phyloP scores from a whole-genome alignment of 2,329 filamentous ascomycete genomes.

The Botrytis byssoidea region DNA sequence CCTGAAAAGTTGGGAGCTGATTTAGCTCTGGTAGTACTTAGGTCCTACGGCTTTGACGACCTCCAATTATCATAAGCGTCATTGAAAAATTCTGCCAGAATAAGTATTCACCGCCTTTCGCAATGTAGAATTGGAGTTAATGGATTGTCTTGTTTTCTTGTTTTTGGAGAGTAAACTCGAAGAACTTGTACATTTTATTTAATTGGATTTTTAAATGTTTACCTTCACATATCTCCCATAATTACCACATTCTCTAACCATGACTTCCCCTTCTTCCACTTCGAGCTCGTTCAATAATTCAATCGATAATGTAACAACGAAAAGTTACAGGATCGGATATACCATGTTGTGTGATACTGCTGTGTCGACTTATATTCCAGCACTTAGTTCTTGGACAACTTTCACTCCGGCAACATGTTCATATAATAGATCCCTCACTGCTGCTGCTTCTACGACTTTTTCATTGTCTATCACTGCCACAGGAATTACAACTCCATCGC shows the following conservation, averaged over 20 bases:
- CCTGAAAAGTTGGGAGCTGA: not conserved
- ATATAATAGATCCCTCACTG: not conserved
- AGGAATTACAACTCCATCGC: not conserved
- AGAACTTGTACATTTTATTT: not conserved
- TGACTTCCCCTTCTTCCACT: not conserved
- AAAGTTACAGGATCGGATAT: conserved; percentile 2
- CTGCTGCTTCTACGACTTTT: not conserved
- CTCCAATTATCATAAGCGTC: not conserved
- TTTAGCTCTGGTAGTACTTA: not conserved
- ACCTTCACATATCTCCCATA: not conserved
- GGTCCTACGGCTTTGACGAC: not conserved
- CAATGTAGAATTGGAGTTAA: not conserved
- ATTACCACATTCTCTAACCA: not conserved
- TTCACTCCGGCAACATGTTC: conserved; percentile 17
- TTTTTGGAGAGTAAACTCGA: not conserved
- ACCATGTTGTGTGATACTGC: conserved; percentile 16
- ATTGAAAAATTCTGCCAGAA: conserved; percentile 5
- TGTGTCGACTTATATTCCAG: conserved; percentile 15
- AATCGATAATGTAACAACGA: not conserved
- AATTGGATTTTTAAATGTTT: not conserved
- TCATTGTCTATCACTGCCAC: not conserved
- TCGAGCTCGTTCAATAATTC: not conserved
- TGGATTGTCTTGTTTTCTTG: not conserved
- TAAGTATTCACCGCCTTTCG: not conserved
- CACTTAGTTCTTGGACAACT: conserved; percentile 13